Conservation (phyloP, 345 rosid genomes). For the Bruguiera parviflora region DNA sequence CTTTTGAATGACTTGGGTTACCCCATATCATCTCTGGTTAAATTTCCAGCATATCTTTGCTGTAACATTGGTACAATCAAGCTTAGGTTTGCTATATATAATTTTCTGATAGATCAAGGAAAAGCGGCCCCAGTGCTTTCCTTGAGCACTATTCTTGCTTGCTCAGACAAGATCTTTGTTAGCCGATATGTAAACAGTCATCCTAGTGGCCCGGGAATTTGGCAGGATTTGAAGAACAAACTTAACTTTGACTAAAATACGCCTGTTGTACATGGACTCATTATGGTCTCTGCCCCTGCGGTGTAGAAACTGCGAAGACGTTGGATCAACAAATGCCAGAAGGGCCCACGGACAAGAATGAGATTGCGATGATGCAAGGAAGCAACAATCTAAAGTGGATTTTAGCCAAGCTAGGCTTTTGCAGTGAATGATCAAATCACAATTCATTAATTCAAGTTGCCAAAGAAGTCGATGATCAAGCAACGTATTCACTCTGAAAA, state of each 20-base stretch:
- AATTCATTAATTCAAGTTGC: too few relatives aligned
- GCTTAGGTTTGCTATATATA: slow-evolving; percentile 60
- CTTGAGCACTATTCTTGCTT: slow-evolving; percentile 46
- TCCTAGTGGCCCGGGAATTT: slow-evolving; percentile 57
- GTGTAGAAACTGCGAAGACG: too few relatives aligned
- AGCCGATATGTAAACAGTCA: slow-evolving; percentile 45
- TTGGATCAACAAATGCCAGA: too few relatives aligned
- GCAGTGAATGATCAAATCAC: too few relatives aligned
- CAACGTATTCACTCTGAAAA: too few relatives aligned
- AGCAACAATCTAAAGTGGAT: too few relatives aligned
- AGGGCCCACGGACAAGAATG: too few relatives aligned
- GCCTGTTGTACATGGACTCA: too few relatives aligned
- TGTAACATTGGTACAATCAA: slow-evolving; percentile 43
- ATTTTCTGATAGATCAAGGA: slow-evolving; percentile 60
- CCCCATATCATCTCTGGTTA: slow-evolving; percentile 42
- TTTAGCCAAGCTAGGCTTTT: too few relatives aligned
- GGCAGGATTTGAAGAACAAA: slow-evolving; percentile 53
- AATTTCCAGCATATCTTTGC: slow-evolving; percentile 53
- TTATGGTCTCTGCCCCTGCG: not conserved
- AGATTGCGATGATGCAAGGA: too few relatives aligned
- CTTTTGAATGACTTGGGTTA: slow-evolving; percentile 54
- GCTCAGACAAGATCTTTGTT: slow-evolving; percentile 39
- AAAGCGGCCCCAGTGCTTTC: slow-evolving; percentile 29
- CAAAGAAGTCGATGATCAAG: too few relatives aligned
- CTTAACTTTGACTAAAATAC: slow-evolving; percentile 12